These are phyloP conservation scores for Lojkania enalia DNA, from an alignment of 2,329 filamentous ascomycete genomes.

Conservation along the genomic window DNA sequence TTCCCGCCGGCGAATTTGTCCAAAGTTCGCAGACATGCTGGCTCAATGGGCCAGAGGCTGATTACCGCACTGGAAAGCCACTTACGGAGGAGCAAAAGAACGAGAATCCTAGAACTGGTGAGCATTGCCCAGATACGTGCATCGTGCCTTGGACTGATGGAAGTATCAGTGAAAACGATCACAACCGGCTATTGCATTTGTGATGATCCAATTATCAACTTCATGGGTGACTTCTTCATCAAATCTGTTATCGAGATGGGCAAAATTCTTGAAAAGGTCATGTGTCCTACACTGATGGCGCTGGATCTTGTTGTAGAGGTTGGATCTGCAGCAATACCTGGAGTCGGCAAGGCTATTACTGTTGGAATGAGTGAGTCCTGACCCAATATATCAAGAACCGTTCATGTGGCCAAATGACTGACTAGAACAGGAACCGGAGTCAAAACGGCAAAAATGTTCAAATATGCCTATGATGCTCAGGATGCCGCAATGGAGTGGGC, in stretches of 20 bases:
- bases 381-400: neutral
- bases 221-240: conserved; percentile 11
- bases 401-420: neutral
- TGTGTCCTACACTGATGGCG: conserved; percentile 9
- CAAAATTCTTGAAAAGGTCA: conserved; percentile 6
- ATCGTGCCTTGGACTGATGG: neutral
- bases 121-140: neutral
- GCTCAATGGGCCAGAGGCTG: conserved; percentile 2
- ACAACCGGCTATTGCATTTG: conserved; percentile 11
- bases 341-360: conserved; percentile 9
- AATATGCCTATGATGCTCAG: conserved; percentile 9
- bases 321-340: conserved; percentile 9
- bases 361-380: conserved; percentile 10
- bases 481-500: conserved; percentile 13
- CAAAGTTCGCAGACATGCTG: conserved; percentile 2
- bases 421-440: conserved; percentile 2
- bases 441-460: conserved; percentile 11
- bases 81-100: conserved; percentile 6
- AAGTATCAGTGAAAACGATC: neutral
- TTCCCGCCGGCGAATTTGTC: neutral
- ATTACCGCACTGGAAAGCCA: conserved; percentile 1
- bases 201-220: conserved; percentile 8
- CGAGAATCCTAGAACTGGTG: neutral
- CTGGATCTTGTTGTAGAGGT: conserved; percentile 12
- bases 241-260: conserved; percentile 5